Conservation (phyloP, 1,139 yeast species). For the Casaregolazyma lundiana region DNA sequence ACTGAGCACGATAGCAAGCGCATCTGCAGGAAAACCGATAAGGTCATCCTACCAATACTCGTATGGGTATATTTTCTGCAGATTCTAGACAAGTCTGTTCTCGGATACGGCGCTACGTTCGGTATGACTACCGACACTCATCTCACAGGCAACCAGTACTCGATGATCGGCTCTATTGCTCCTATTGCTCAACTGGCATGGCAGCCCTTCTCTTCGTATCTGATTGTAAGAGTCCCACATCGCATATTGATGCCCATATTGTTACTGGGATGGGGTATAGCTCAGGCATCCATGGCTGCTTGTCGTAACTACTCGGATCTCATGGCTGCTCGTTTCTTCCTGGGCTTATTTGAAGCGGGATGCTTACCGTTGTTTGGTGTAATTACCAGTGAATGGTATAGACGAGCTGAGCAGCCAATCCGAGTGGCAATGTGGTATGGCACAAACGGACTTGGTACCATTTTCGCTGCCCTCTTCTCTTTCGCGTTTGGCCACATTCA, state of each 20-base stretch:
- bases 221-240: slow-evolving; percentile 47
- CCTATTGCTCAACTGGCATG: slow-evolving; percentile 49
- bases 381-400: slow-evolving; percentile 39
- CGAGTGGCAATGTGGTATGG: slow-evolving; percentile 32
- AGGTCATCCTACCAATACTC: slow-evolving; percentile 49
- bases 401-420: slow-evolving; percentile 44
- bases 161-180: slow-evolving; percentile 57
- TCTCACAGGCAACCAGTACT: slow-evolving; percentile 38
- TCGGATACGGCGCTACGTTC: slow-evolving; percentile 56
- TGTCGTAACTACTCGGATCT: slow-evolving; percentile 30
- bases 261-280: slow-evolving; percentile 51
- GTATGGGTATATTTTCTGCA: slow-evolving; percentile 54
- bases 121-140: slow-evolving; percentile 44
- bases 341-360: slow-evolving; percentile 24
- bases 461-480: slow-evolving; percentile 22
- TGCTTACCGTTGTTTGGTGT: slow-evolving; percentile 10
- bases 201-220: slow-evolving; percentile 48
- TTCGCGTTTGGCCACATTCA: slow-evolving; percentile 14
- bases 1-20: slow-evolving; percentile 30
- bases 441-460: slow-evolving; percentile 32
- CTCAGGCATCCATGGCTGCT: slow-evolving; percentile 47
- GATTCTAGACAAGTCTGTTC: slow-evolving; percentile 55
- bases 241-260: slow-evolving; percentile 37
- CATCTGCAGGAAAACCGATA: slow-evolving; percentile 48
- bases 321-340: slow-evolving; percentile 8